A percentile compares a stretch with the other conserved stretches of the same genome.
These are phyloP conservation scores for Apiospora phragmitis DNA, from an alignment of 2,329 filamentous ascomycete species.

Conservation along the genomic window DNA sequence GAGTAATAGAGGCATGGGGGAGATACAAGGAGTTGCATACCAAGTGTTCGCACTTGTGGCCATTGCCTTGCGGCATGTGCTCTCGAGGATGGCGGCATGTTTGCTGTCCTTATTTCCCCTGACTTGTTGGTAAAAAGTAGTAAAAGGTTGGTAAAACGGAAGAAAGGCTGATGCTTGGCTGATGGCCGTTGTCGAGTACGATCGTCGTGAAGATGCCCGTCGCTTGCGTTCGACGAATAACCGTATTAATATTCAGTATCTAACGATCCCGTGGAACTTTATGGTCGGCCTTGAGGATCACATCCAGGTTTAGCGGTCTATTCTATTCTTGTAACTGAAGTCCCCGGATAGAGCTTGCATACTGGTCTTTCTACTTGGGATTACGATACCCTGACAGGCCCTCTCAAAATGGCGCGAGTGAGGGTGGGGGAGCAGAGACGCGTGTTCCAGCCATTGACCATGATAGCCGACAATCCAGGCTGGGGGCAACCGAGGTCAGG, in stretches of 20 bases:
- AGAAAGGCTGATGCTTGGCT: background rate
- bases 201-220: background rate
- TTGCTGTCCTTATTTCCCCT: background rate
- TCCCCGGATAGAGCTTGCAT: background rate
- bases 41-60: conserved; percentile 3
- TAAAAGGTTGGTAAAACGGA: no score
- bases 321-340: background rate
- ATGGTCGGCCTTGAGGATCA: background rate
- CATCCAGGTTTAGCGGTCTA: background rate
- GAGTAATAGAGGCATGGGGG: background rate
- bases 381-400: no score
- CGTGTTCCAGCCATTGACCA: no score
- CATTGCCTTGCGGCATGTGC: background rate
- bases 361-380: no score
- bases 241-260: background rate
- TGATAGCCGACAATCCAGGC: background rate
- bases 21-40: background rate
- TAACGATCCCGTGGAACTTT: background rate
- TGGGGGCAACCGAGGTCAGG: background rate
- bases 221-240: background rate
- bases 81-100: background rate
- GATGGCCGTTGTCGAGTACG: background rate
- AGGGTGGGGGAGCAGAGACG: background rate
- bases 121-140: background rate
- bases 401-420: background rate